These are phyloP conservation scores for Pseudocercospora vitis DNA, from an alignment of 2,329 filamentous ascomycete species.

Conservation along the genomic window DNA sequence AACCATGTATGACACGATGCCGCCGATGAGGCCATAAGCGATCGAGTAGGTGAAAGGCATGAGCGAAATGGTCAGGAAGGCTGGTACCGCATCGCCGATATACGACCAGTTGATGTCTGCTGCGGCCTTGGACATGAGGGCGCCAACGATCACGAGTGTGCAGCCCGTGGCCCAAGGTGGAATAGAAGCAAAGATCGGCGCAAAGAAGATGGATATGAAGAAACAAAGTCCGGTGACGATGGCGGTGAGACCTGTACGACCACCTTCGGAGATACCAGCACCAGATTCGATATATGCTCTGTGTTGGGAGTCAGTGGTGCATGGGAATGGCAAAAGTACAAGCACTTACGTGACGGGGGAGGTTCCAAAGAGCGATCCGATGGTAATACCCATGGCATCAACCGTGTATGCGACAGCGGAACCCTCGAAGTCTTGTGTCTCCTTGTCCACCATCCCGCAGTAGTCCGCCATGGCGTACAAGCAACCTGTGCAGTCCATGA, in stretches of 20 bases:
- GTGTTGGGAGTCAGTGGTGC: background rate
- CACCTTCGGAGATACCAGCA: slow-evolving; percentile 84
- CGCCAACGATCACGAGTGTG: slow-evolving; percentile 83
- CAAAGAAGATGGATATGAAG: slow-evolving; percentile 85
- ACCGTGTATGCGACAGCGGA: slow-evolving; percentile 81
- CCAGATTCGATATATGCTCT: slow-evolving; percentile 74
- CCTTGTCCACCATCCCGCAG: slow-evolving; percentile 74
- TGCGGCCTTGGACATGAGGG: slow-evolving; percentile 77
- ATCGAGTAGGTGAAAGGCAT: slow-evolving; percentile 93
- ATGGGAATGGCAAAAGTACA: background rate
- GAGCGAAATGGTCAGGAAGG: slow-evolving; percentile 77
- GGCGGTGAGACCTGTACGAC: slow-evolving; percentile 79
- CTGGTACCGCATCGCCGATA: slow-evolving; percentile 77
- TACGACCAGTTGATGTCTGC: slow-evolving; percentile 88
- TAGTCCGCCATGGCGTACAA: slow-evolving; percentile 89
- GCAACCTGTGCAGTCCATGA: slow-evolving; percentile 82
- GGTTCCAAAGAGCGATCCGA: slow-evolving; percentile 73
- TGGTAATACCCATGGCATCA: slow-evolving; percentile 77
- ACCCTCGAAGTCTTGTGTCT: slow-evolving; percentile 84
- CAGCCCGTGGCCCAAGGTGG: slow-evolving; percentile 87
- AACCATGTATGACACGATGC: slow-evolving; percentile 72
- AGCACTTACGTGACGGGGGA: slow-evolving; percentile 67
- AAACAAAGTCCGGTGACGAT: slow-evolving; percentile 79
- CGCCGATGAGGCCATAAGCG: slow-evolving; percentile 79
- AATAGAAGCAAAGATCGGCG: slow-evolving; percentile 85